Base-by-base conservation (phyloP, 192 early-diverging fungal genomes). In the Linnemannia hyalina region DNA sequence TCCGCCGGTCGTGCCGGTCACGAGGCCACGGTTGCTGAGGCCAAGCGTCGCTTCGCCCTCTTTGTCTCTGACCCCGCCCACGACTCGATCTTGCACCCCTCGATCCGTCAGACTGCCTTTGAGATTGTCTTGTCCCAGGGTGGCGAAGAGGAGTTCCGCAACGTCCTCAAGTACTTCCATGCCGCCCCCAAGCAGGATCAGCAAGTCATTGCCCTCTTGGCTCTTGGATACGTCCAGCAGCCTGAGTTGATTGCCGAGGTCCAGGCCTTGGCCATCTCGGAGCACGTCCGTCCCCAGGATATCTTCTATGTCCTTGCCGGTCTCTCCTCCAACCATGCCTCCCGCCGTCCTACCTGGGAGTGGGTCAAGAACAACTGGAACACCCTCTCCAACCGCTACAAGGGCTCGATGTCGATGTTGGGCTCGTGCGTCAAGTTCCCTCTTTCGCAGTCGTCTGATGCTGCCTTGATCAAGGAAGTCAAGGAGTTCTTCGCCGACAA, bases 241-340 rank as follows among this genome's bases (percentile, higher is more conserved):
- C 82, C 89, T 2, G 90, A 85, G 54, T 88, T 97, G 78, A 90
- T 95, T 71, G 80, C 92, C 29, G 90, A 93, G 78, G 90, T 92
- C 68, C 88, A 96, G 57, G 90, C 89, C 60, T 91, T 95, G 89
- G 90, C 92, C 23, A 88, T 96, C 63, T 90, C 92, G 11, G 93
- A 95, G 46, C 76, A 91, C 68, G 94, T 97, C 70, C 93, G 94
- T 83, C 91, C 91, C 74, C 95, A 96, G 88, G 96, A 97, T 82
- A 89, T 95, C 49, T 85, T 90, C 73, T 92, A 93, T 76, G 77
- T 89, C 15, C 89, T 91, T 63, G 47, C 74, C 3, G 79, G 85
- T 6, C 89, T 95, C 80, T 82, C 88, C 23, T 60, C 90, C 38
- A 92, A 93, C 82, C 89, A 86, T 36, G 88, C 89, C 68, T 89